Base-by-base conservation (phyloP, 208 protist species). In the Acanthamoeba healyi region DNA sequence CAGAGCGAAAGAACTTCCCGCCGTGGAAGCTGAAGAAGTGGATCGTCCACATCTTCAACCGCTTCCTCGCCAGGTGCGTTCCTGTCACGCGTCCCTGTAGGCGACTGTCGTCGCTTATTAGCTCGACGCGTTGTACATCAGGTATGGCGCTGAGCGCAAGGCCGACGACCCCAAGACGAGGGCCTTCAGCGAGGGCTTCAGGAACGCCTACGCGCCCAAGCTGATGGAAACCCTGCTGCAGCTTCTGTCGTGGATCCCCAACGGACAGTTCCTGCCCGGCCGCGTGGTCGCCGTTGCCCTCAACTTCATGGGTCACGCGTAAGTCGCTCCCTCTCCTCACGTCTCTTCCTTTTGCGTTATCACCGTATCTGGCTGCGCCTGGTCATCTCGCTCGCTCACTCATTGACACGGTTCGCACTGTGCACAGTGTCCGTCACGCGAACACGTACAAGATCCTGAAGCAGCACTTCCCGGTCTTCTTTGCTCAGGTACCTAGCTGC, bases 1-100 rank as follows among this genome's bases (percentile, higher is more conserved):
- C 51, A 12, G 79, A 87, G 51, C 58, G 51, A 24, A 32, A 87
- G 29, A 87, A 87, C 46, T 87, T 34, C 46, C 46, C 42, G 19
- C 79, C 79, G 15, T 87, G 79, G 79, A 87, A 87, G 79, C 46
- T 87, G n/a, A 87, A 87, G 51, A 87, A 87, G 79, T 87, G 79
- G 79, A 87, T 87, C 32, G 79, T 61, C 29, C 79, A 87, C 79
- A 87, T 87, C 46, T 87, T 40, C 79, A 63, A 54, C 36, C 79
- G 79, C 29, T 87, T 87, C 29, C 22, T 67, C n/a, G 58, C n/a
- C 29, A n/a, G 65, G 65, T 74, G 7, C 36, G 65, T 14, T 10
- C 12, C 19, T 67, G 26, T 67, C 19, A n/a, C 61, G 19, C 3
- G 26, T 67, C 29, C 29, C 54, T 61, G 12, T 12, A 61, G 12